Conservation (phyloP, 2,329 filamentous ascomycete genomes). For the Fusarium concolor region DNA sequence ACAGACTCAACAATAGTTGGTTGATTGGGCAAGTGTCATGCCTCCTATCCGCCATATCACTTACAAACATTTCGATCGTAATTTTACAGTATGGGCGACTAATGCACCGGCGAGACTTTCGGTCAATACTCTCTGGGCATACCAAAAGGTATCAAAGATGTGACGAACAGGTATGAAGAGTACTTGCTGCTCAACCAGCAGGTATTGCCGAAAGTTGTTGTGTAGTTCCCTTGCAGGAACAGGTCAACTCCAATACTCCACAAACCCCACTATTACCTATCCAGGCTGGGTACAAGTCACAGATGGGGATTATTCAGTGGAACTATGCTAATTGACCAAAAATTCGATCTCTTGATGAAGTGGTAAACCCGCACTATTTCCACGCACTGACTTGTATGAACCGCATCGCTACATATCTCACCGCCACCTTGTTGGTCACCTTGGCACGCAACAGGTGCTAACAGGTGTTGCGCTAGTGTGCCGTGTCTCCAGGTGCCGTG, state of each 20-base stretch:
- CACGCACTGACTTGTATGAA: too few relatives aligned
- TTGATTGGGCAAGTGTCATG: background rate
- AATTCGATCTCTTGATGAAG: background rate
- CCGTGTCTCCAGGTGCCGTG: too few relatives aligned
- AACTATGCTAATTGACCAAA: background rate
- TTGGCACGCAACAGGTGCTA: too few relatives aligned
- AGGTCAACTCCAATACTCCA: background rate
- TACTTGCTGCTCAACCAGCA: background rate
- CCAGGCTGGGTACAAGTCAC: background rate
- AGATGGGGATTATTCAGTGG: background rate
- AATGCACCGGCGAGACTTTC: slow-evolving; percentile 1
- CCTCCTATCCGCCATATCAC: background rate
- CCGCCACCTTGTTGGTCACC: too few relatives aligned
- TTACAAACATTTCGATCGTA: background rate
- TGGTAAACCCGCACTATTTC: too few relatives aligned
- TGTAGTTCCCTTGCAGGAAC: background rate
- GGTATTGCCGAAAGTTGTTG: background rate
- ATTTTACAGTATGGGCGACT: background rate
- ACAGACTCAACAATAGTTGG: background rate
- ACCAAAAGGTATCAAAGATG: background rate
- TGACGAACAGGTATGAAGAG: background rate
- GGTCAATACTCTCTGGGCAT: background rate
- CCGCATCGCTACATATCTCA: too few relatives aligned
- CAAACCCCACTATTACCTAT: background rate
- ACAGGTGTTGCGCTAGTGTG: too few relatives aligned